Conservation (phyloP, 2,329 filamentous ascomycete species). For the Myrmaecium sp. region DNA sequence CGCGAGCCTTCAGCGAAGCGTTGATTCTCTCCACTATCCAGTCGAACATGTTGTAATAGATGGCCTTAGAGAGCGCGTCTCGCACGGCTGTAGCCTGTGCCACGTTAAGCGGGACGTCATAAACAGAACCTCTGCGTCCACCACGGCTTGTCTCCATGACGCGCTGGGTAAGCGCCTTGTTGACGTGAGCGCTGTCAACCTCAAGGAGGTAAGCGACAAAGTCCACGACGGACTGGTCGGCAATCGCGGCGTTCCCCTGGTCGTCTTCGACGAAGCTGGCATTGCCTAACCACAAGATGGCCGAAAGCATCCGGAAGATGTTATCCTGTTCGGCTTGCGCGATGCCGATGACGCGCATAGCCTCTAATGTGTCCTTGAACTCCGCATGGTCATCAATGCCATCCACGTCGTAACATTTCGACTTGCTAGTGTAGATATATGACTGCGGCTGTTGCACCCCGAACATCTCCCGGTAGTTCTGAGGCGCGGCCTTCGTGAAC, state of each 20-base stretch:
- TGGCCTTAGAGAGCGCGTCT: conserved; percentile 85
- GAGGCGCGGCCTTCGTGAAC: conserved; percentile 85
- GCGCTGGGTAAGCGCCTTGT: conserved; percentile 77
- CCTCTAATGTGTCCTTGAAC: conserved; percentile 76
- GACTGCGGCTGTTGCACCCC: conserved; percentile 84
- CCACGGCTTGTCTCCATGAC: conserved; percentile 59
- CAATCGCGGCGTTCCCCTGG: conserved; percentile 69
- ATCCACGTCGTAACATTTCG: conserved; percentile 86
- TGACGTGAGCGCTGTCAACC: conserved; percentile 61
- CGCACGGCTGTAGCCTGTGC: conserved; percentile 74
- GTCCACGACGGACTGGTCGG: conserved; percentile 80
- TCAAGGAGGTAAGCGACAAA: conserved; percentile 90
- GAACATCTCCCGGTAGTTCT: conserved; percentile 43
- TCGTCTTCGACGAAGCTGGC: conserved; percentile 83
- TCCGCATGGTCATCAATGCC: conserved; percentile 87
- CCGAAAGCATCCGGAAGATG: conserved; percentile 87
- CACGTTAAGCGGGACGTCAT: conserved; percentile 66
- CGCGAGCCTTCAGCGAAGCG: conserved; percentile 64
- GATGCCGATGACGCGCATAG: conserved; percentile 89
- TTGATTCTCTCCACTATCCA: conserved; percentile 96
- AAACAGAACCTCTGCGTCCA: conserved; percentile 48
- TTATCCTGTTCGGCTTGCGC: conserved; percentile 80
- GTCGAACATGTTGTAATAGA: conserved; percentile 95
- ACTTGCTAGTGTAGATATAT: conserved; percentile 84
- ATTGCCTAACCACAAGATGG: conserved; percentile 88